These are phyloP conservation scores for Boehmeria nivea DNA, from an alignment of 306 rosid genomes.

Conservation along the genomic window DNA sequence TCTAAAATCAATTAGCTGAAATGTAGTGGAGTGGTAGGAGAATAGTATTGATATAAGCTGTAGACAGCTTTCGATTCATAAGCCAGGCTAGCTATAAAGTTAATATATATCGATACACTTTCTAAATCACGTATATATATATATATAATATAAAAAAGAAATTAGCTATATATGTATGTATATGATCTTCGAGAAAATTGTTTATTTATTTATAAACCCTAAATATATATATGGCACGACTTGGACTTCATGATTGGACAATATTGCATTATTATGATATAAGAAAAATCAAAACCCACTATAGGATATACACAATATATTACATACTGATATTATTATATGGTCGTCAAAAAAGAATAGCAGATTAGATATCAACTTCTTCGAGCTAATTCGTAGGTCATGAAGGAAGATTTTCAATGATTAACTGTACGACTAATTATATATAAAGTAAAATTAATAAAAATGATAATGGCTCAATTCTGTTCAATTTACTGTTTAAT, in stretches of 20 bases:
- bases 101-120: not conserved
- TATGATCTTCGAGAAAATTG: not conserved
- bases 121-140: not conserved
- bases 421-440: not conserved
- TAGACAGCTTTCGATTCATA: slow-evolving; percentile 10
- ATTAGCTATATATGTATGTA: not conserved
- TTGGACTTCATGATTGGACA: slow-evolving; percentile 19
- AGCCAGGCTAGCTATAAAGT: slow-evolving; percentile 9
- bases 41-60: slow-evolving; percentile 7
- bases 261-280: not conserved
- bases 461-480: no score
- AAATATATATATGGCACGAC: slow-evolving; percentile 5
- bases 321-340: not conserved
- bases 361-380: slow-evolving; percentile 5
- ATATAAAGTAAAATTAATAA: not conserved
- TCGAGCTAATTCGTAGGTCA: slow-evolving; percentile 2
- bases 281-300: not conserved
- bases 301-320: not conserved
- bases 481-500: no score
- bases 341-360: not conserved
- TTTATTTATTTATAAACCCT: not conserved
- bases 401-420: slow-evolving; percentile 4
- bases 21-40: not conserved
- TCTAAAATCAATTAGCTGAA: not conserved
- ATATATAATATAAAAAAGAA: not conserved